A percentile compares a stretch with the other conserved stretches of the same genome.
Evolutionary conservation across 495 filamentous ascomycete genomes (phyloP).

Genomic region (Ascodesmis nigricans): DNA sequence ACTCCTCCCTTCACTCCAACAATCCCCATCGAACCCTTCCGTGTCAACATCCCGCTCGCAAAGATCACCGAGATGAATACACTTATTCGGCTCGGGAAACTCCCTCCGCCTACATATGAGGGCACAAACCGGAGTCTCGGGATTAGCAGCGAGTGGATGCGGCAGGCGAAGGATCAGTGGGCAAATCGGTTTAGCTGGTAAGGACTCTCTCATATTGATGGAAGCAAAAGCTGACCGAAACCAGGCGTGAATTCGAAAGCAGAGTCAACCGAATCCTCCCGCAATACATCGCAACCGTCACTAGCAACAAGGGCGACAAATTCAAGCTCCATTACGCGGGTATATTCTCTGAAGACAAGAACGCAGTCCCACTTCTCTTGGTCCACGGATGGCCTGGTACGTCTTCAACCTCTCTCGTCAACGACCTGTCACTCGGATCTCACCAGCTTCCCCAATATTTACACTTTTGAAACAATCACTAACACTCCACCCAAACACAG

Average conservation of each 20-base stretch:
- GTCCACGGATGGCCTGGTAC: constrained; percentile 40
- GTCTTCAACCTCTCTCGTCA: constrained; percentile 2
- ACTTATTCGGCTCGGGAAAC: constrained; percentile 29
- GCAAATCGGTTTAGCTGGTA: constrained; percentile 27
- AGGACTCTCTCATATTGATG: too few relatives aligned
- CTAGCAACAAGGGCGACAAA: constrained; percentile 23
- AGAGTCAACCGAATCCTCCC: constrained; percentile 42
- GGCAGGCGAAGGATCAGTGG: constrained; percentile 31
- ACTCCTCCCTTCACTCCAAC: constrained; percentile 2
- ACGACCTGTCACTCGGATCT: too few relatives aligned
- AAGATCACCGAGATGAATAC: constrained; percentile 28
- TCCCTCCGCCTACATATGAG: constrained; percentile 32
- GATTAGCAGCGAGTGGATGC: constrained; percentile 33
- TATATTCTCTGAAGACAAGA: constrained; percentile 34
- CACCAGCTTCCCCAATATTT: too few relatives aligned
- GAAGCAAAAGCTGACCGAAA: neutral
- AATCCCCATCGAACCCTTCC: neutral
- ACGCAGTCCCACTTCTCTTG: constrained; percentile 37
- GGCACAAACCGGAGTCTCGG: constrained; percentile 31
- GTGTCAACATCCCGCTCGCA: constrained; percentile 23
- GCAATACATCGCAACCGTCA: constrained; percentile 33
- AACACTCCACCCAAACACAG: constrained; percentile 9
- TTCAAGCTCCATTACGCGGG: constrained; percentile 37
- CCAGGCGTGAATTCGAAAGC: constrained; percentile 29
- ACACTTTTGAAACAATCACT: too few relatives aligned